Evolutionary conservation across 148 eudicot genomes (phyloP).

Genomic region (Heliamphora exappendiculata): DNA sequence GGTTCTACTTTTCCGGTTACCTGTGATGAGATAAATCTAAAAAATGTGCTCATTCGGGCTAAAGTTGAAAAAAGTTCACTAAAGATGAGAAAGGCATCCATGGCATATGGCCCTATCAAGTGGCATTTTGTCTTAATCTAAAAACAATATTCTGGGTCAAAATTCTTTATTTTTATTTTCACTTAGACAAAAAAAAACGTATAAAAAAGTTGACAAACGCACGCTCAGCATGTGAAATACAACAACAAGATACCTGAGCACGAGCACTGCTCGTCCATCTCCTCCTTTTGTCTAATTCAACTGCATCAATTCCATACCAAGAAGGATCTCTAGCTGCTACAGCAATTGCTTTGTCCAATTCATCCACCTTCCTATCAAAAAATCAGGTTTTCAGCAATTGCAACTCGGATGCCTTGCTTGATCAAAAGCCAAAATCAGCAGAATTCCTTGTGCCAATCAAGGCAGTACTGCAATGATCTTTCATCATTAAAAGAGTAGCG

Average conservation of each 20-base stretch:
- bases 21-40: too few relatives aligned
- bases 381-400: constrained; percentile 34
- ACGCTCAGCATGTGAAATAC: not conserved
- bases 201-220: too few relatives aligned
- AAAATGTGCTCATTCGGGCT: too few relatives aligned
- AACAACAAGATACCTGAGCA: constrained; percentile 49
- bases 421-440: not conserved
- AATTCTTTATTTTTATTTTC: too few relatives aligned
- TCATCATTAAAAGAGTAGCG: not conserved
- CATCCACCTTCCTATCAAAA: constrained; percentile 96
- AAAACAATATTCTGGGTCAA: too few relatives aligned
- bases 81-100: too few relatives aligned
- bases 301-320: constrained; percentile 56
- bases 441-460: not conserved
- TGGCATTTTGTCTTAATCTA: too few relatives aligned
- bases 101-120: too few relatives aligned
- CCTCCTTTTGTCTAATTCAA: constrained; percentile 73
- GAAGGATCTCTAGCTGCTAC: constrained; percentile 80
- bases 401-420: not conserved
- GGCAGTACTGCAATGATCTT: not conserved
- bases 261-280: constrained; percentile 89
- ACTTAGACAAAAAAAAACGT: too few relatives aligned
- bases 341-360: constrained; percentile 77
- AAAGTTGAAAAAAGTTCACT: too few relatives aligned
- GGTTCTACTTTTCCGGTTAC: too few relatives aligned